A percentile compares a stretch with the other conserved stretches of the same genome.
Conservation (phyloP, 441 rosid species). For the Mallotus repandus region DNA sequence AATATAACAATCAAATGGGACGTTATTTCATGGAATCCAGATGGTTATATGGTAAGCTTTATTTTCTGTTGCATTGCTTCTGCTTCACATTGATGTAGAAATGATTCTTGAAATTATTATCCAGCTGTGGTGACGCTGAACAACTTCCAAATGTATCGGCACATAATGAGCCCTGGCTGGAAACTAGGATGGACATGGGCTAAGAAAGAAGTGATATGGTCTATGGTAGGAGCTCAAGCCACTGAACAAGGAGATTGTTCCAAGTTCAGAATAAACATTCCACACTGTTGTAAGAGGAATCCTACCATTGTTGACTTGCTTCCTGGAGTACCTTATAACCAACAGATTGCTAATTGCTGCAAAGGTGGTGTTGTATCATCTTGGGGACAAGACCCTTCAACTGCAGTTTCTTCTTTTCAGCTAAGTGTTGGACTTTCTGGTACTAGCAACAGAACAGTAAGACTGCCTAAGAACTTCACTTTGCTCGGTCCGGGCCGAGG, state of each 20-base stretch:
- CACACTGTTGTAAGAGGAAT: slow-evolving; percentile 72
- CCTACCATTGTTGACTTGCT: slow-evolving; percentile 69
- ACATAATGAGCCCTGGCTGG: slow-evolving; percentile 78
- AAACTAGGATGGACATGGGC: slow-evolving; percentile 83
- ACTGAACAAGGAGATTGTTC: slow-evolving; percentile 91
- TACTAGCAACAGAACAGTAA: slow-evolving; percentile 58
- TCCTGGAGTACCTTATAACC: slow-evolving; percentile 64
- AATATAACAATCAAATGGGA: slow-evolving; percentile 85
- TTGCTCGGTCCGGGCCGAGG: slow-evolving; percentile 70
- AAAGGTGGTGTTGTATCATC: slow-evolving; percentile 65
- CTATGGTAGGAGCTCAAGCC: slow-evolving; percentile 76
- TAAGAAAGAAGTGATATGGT: slow-evolving; percentile 79
- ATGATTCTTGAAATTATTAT: not conserved
- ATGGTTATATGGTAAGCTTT: slow-evolving; percentile 63
- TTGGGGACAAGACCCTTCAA: slow-evolving; percentile 59
- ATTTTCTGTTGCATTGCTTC: too few relatives aligned
- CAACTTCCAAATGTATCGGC: slow-evolving; percentile 72
- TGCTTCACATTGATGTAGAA: not conserved
- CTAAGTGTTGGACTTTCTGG: slow-evolving; percentile 65
- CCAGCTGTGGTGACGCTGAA: slow-evolving; percentile 57
- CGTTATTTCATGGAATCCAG: slow-evolving; percentile 60
- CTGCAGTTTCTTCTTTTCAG: slow-evolving; percentile 54
- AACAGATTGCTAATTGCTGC: slow-evolving; percentile 61
- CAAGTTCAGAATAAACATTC: slow-evolving; percentile 62
- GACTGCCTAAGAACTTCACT: slow-evolving; percentile 57